A percentile compares a stretch with the other conserved stretches of the same genome.
phyloP scores from a whole-genome alignment of 805 yeast species.

The Hanseniaspora singularis region DNA sequence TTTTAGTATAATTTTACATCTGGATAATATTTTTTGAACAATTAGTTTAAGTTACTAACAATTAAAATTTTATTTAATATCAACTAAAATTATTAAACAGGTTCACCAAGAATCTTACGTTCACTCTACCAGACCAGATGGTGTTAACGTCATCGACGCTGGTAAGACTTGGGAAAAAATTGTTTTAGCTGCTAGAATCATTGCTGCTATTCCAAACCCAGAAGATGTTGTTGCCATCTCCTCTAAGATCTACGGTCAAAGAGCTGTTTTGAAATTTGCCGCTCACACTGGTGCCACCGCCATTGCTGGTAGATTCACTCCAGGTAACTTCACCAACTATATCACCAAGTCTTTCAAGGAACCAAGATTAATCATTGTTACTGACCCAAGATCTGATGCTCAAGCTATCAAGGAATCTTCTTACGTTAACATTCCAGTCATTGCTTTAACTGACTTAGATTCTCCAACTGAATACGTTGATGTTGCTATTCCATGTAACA shows the following conservation, averaged over 20 bases:
- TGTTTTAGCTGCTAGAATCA: constrained; percentile 98
- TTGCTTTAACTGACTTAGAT: constrained; percentile 97
- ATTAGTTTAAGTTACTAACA: too few species aligned
- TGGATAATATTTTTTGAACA: too few species aligned
- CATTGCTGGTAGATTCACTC: constrained; percentile 99
- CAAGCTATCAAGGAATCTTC: constrained; percentile 99
- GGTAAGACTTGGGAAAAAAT: constrained; percentile 99
- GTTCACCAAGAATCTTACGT: constrained; percentile 96
- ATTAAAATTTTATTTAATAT: not conserved
- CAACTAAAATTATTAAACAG: constrained; percentile 37
- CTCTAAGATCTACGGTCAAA: constrained; percentile 98
- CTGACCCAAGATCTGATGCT: constrained; percentile 99
- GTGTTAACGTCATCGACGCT: constrained; percentile 95
- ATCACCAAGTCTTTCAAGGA: constrained; percentile 99
- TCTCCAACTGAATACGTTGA: constrained; percentile 98
- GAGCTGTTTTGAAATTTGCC: constrained; percentile 99
- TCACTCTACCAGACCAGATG: constrained; percentile 97
- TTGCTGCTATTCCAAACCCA: constrained; percentile 98
- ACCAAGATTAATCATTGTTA: constrained; percentile 98
- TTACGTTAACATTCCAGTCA: constrained; percentile 99
- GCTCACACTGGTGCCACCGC: constrained; percentile 99
- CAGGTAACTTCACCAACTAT: constrained; percentile 99
- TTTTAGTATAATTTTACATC: too few species aligned
- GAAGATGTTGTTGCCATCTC: constrained; percentile 98
- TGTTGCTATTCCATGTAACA: constrained; percentile 99